Base-by-base conservation (phyloP, 768 basidiomycete genomes). In the Serendipita vermifera region DNA sequence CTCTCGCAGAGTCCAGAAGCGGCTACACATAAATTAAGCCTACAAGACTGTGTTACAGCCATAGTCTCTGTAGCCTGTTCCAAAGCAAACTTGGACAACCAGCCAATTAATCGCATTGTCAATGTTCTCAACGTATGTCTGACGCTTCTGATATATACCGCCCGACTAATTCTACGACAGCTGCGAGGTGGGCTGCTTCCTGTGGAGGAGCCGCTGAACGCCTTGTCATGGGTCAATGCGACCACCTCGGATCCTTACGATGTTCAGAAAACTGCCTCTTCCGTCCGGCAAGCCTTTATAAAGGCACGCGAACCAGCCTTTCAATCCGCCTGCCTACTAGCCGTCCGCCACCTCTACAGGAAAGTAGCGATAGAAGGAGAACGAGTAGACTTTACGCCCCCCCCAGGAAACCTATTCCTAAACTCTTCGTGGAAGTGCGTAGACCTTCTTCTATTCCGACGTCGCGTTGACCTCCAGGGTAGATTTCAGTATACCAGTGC, bases 351-450 rank as follows among this genome's bases (percentile, higher is more conserved):
- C n/a, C 46, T 51, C 2, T 51, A 29, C 22, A 51, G 46, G n/a
- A 15, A 29, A 2, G 46, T 9, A 15, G 46, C 46, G 22, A 29
- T 26, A 20, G 29, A 51, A 51, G 15, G 46, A 15, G 46, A 20
- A 11, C 24, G 29, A 20, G 22, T 51, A 15, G 22, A 51, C 31
- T 51, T 51, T n/a, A 51, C 46, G n/a, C 46, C 46, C n/a, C 22
- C 9, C 9, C 15, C 46, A 20, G 29, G 29, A 15, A 29, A 29
- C 20, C 29, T 51, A 20, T 7, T 29, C 7, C 46, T 51, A 1
- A 51, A 51, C 46, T 51, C 46, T 9, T 51, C 46, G 24, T 51
- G 46, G 46, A 51, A n/a, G 46, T 26, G 31, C 9, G 46, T 43
- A 9, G 9, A 9, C 3, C 31, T 51, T 3, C 15, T 51, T 20